Base-by-base conservation (phyloP, 2,329 filamentous ascomycete species). In the Venturia effusa region DNA sequence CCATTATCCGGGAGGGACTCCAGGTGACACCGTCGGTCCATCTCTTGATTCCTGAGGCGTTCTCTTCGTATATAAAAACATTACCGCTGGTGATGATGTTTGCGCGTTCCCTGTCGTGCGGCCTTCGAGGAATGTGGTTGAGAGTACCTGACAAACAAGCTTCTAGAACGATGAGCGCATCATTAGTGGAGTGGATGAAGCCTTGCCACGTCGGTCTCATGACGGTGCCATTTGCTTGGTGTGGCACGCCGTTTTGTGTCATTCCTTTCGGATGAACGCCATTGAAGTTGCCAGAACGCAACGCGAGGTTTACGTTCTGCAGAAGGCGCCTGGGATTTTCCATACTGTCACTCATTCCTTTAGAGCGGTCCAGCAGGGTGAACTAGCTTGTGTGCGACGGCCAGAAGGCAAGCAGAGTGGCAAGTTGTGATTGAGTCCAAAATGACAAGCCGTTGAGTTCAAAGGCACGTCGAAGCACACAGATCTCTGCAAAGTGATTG, bases 11-110 rank as follows among this genome's bases (percentile, higher is more conserved):
- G 74, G 88, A 95, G 0, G 92, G 92, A 69, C 90, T 95, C 92
- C 92, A 97, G 7, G 88, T 87, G 13, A 93, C 85, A 17, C 92
- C 92, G 69, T 97, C 92, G 0, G 92, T 96, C 92, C 92, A 97
- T 64, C 92, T 83, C 77, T 95, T 95, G 77, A 96, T 96, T 5
- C 91, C 91, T 0, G 92, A 95, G 0, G 90, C 87, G 66, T 90
- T 88, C 73, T 96, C 91, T 71, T 96, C 91, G 74, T 96, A 97
- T 68, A 96, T 90, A 75, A 96, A 94, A 59, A 96, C 84, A 68
- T 88, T 88, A 41, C 92, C 92, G 68, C 90, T 95, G 68, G 84
- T 84, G 71, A 96, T 94, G 61, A 96, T 83, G 24, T 84, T 81
- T 30, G 81, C 80, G 61, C 92, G 83, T 75, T 96, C 92, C 61